Conservation (phyloP, 2,329 filamentous ascomycete species). For the Lecanicillium sp. region DNA sequence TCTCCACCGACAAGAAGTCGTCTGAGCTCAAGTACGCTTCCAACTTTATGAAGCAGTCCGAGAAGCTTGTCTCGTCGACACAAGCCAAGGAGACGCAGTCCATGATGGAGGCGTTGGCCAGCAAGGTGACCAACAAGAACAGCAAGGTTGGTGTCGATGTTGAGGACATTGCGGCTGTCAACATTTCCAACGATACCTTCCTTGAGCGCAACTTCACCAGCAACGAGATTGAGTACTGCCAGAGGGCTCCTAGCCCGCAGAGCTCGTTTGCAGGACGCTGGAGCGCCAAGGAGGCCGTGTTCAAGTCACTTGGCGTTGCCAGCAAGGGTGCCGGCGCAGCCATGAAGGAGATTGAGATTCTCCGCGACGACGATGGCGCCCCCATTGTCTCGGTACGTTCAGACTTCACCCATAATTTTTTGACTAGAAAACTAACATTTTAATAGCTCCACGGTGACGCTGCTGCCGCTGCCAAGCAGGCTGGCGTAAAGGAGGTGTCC, state of each 20-base stretch:
- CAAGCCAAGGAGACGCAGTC: constrained; percentile 59
- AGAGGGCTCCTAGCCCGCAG: constrained; percentile 67
- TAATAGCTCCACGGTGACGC: constrained; percentile 78
- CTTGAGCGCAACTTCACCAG: constrained; percentile 89
- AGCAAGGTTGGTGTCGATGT: constrained; percentile 92
- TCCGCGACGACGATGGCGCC: constrained; percentile 70
- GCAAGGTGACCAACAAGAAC: constrained; percentile 44
- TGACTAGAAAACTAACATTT: constrained; percentile 27
- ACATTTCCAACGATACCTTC: constrained; percentile 91
- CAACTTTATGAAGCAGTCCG: constrained; percentile 58
- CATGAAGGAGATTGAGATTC: constrained; percentile 91
- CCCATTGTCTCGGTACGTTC: constrained; percentile 74
- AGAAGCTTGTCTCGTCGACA: constrained; percentile 42
- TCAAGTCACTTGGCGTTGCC: constrained; percentile 87
- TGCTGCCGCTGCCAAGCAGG: constrained; percentile 72
- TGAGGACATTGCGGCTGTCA: constrained; percentile 79
- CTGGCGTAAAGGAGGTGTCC: constrained; percentile 78
- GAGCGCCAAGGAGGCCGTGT: constrained; percentile 97
- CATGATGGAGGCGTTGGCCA: constrained; percentile 70
- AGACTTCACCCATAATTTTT: not conserved
- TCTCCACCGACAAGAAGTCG: constrained; percentile 79
- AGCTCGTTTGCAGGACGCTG: constrained; percentile 92
- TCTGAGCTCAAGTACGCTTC: constrained; percentile 66
- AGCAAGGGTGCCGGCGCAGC: constrained; percentile 84
- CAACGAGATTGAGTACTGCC: constrained; percentile 80